phyloP scores from a whole-genome alignment of 1,139 yeast species.

The Candida sp. region DNA sequence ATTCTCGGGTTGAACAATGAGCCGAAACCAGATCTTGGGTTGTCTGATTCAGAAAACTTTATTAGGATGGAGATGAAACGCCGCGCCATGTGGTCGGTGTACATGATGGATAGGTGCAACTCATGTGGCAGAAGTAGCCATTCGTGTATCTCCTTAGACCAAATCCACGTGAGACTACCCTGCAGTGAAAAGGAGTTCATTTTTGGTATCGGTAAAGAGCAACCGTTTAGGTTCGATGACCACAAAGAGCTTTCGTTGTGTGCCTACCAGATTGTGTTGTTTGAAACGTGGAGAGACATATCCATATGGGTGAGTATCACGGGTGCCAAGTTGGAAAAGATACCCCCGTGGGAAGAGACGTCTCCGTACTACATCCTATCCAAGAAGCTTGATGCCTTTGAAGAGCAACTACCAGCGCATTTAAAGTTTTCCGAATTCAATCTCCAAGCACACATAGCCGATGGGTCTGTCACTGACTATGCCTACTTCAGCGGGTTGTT shows the following conservation, averaged over 20 bases:
- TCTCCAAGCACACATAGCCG: constrained; percentile 33
- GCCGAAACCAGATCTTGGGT: constrained; percentile 12
- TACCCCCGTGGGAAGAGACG: constrained; percentile 30
- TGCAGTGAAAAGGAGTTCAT: constrained; percentile 26
- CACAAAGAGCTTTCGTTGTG: constrained; percentile 19
- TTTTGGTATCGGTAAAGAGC: constrained; percentile 21
- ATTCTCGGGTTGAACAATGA: constrained; percentile 37
- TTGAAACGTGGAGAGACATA: constrained; percentile 36
- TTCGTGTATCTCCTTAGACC: constrained; percentile 30
- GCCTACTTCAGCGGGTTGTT: constrained; percentile 40
- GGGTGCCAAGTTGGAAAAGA: constrained; percentile 28
- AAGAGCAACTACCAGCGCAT: constrained; percentile 24
- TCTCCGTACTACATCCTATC: constrained; percentile 28
- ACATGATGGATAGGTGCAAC: constrained; percentile 47
- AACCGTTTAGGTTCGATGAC: constrained; percentile 16
- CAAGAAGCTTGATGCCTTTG: constrained; percentile 23
- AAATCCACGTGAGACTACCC: constrained; percentile 26
- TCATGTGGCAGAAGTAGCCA: constrained; percentile 39
- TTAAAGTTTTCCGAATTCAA: constrained; percentile 28
- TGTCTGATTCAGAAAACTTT: constrained; percentile 14
- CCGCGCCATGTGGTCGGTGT: constrained; percentile 43
- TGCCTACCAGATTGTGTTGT: constrained; percentile 29
- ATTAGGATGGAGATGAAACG: constrained; percentile 33
- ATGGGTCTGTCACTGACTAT: constrained; percentile 34
- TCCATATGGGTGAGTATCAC: constrained; percentile 39